These are phyloP conservation scores for Colletotrichum sp. DNA, from an alignment of 2,329 filamentous ascomycete species.

Conservation along the genomic window DNA sequence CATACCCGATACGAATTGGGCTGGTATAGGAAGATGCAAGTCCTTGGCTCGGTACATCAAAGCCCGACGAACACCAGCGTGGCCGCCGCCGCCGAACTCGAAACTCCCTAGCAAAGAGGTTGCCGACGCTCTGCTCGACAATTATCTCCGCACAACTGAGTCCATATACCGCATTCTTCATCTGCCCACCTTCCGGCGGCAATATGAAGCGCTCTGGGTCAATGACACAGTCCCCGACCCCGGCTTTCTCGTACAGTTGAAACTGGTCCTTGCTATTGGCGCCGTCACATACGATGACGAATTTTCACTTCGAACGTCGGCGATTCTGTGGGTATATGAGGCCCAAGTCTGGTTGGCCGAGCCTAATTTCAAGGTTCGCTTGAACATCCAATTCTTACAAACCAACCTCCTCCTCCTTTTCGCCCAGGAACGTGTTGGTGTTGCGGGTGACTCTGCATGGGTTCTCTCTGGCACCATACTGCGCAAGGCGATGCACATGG, in stretches of 20 bases:
- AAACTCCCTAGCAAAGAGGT: conserved; percentile 52
- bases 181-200: conserved; percentile 50
- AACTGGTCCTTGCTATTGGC: conserved; percentile 64
- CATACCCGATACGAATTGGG: conserved; percentile 34
- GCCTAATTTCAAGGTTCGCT: conserved; percentile 56
- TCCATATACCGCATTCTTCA: conserved; percentile 55
- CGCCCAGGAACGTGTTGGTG: conserved; percentile 38
- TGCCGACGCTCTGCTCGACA: conserved; percentile 51
- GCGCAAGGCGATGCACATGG: conserved; percentile 53
- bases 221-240: conserved; percentile 30
- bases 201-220: conserved; percentile 57
- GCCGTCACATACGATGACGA: conserved; percentile 52
- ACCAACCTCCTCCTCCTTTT: conserved; percentile 47
- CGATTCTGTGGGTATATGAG: conserved; percentile 63
- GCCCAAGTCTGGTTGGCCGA: conserved; percentile 59
- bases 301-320: conserved; percentile 53
- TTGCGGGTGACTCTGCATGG: conserved; percentile 54
- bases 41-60: conserved; percentile 58
- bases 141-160: conserved; percentile 55
- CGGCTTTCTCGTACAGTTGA: conserved; percentile 59
- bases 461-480: conserved; percentile 48
- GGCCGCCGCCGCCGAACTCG: conserved; percentile 45
- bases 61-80: conserved; percentile 47
- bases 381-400: conserved; percentile 58
- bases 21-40: conserved; percentile 56